phyloP scores from a whole-genome alignment of 2,329 filamentous ascomycete genomes.

The Trichoderma breve region DNA sequence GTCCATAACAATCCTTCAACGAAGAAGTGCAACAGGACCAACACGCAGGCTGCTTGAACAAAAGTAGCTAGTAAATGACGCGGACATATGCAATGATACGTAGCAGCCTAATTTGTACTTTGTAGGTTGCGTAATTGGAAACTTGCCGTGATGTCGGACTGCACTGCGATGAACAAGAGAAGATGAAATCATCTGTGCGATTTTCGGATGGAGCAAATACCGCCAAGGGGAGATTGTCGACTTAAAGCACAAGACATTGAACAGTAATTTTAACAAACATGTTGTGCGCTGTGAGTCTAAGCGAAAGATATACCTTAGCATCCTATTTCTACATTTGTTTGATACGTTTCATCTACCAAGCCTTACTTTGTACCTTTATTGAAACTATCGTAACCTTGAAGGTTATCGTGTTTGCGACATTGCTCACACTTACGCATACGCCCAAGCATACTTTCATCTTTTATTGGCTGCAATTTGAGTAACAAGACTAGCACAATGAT shows the following conservation, averaged over 20 bases:
- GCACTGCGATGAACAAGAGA: background rate
- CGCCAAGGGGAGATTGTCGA: background rate
- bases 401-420: background rate
- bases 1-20: background rate
- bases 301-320: too few species aligned
- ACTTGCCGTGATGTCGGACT: background rate
- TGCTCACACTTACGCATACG: background rate
- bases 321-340: too few species aligned
- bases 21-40: background rate
- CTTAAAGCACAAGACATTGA: background rate
- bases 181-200: background rate
- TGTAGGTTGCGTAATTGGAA: background rate
- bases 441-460: background rate
- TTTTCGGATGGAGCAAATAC: background rate
- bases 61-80: background rate
- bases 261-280: fast-evolving
- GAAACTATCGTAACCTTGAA: too few species aligned
- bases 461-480: background rate
- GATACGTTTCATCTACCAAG: too few species aligned
- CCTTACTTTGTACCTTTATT: too few species aligned
- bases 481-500: background rate
- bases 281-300: too few species aligned
- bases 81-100: background rate
- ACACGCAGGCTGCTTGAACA: background rate
- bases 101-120: background rate